Evolutionary conservation across 495 filamentous ascomycete genomes (phyloP).

Genomic region (Oidiodendron maius): DNA sequence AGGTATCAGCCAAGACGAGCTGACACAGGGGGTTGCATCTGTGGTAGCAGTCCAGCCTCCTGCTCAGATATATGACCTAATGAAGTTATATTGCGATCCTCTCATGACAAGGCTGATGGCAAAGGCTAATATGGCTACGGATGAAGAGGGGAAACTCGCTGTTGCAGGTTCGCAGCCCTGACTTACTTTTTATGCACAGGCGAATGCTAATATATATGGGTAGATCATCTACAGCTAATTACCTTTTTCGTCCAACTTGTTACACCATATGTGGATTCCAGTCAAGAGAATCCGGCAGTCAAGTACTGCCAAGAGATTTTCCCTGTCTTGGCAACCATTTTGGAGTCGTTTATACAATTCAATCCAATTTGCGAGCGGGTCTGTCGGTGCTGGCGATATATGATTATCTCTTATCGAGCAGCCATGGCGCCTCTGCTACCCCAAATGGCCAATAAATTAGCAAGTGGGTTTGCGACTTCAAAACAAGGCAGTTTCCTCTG

Average conservation of each 20-base stretch:
- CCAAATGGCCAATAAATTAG: slow-evolving; percentile 78
- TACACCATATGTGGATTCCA: slow-evolving; percentile 65
- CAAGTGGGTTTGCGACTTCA: slow-evolving; percentile 74
- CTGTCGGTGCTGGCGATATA: slow-evolving; percentile 89
- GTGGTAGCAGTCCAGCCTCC: slow-evolving; percentile 83
- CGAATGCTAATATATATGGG: slow-evolving; percentile 21
- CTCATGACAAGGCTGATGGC: slow-evolving; percentile 79
- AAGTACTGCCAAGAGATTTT: slow-evolving; percentile 94
- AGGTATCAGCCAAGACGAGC: slow-evolving; percentile 81
- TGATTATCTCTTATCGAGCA: slow-evolving; percentile 92
- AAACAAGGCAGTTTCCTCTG: slow-evolving; percentile 95
- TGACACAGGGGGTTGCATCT: slow-evolving; percentile 89
- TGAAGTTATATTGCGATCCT: slow-evolving; percentile 93
- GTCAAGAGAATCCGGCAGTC: slow-evolving; percentile 79
- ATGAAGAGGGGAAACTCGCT: slow-evolving; percentile 71
- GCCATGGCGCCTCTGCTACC: slow-evolving; percentile 82
- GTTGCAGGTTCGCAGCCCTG: slow-evolving; percentile 59
- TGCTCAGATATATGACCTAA: slow-evolving; percentile 69
- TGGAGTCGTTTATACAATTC: slow-evolving; percentile 77
- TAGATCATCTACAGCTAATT: slow-evolving; percentile 85
- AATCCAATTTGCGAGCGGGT: slow-evolving; percentile 87
- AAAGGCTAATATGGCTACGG: slow-evolving; percentile 77
- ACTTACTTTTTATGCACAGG: neutral
- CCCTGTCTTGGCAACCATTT: slow-evolving; percentile 74
- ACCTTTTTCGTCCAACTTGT: slow-evolving; percentile 84